These are phyloP conservation scores for Cudoniella acicularis DNA, from an alignment of 495 filamentous ascomycete species.

Conservation along the genomic window DNA sequence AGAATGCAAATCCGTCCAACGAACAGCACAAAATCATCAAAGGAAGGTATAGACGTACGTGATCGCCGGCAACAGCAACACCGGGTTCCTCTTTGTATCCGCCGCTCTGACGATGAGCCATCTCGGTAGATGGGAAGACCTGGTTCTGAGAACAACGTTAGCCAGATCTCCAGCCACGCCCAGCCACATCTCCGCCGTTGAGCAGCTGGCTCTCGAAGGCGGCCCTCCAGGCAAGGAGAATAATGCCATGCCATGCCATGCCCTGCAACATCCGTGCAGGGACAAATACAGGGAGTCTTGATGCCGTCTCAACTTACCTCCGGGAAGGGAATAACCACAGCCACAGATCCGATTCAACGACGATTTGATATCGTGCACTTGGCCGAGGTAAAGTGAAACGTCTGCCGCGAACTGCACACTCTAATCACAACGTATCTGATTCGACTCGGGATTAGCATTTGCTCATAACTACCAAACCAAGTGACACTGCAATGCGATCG, in stretches of 20 bases:
- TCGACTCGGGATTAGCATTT: conserved; percentile 10
- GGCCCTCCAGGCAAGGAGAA: not conserved
- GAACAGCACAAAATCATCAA: not conserved
- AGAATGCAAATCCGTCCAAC: conserved; percentile 3
- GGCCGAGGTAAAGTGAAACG: conserved; percentile 11
- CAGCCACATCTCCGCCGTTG: conserved; percentile 8
- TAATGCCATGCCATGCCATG: conserved; percentile 13
- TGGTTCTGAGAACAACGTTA: conserved; percentile 8
- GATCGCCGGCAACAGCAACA: conserved; percentile 20
- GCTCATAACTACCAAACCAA: not conserved
- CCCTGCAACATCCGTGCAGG: conserved; percentile 22
- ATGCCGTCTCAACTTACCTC: conserved; percentile 16
- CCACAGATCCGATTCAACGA: not conserved
- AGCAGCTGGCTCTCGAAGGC: not conserved
- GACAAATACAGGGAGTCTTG: conserved; percentile 12
- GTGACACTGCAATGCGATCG: conserved; percentile 14
- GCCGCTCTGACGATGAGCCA: conserved; percentile 27
- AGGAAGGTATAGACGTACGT: conserved; percentile 20
- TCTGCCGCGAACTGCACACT: conserved; percentile 6
- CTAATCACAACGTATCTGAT: conserved; percentile 17
- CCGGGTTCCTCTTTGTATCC: conserved; percentile 29
- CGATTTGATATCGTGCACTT: conserved; percentile 4
- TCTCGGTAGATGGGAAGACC: conserved; percentile 10
- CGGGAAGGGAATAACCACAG: not conserved
- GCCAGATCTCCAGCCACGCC: not conserved